These are phyloP conservation scores for Kingdonia uniflora DNA, from an alignment of 164 flowering plant species.

Conservation along the genomic window DNA sequence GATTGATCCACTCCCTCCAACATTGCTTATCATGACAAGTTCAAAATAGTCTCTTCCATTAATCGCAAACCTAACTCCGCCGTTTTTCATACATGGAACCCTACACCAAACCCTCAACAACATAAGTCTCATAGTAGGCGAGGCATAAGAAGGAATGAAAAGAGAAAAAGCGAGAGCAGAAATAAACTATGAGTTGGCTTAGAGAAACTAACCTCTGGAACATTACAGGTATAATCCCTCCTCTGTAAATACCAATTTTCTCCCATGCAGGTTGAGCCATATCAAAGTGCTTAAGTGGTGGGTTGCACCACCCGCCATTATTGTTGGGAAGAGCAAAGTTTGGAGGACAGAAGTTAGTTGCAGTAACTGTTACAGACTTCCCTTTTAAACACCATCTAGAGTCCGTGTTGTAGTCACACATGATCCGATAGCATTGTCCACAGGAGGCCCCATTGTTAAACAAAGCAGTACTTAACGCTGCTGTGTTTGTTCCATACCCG, in stretches of 20 bases:
- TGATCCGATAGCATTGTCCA: constrained; percentile 67
- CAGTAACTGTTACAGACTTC: constrained; percentile 59
- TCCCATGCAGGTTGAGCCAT: constrained; percentile 98
- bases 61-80: constrained; percentile 80
- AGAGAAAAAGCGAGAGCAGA: not conserved
- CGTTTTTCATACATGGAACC: constrained; percentile 76
- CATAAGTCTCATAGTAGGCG: not conserved
- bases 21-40: constrained; percentile 67
- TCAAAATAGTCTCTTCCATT: constrained; percentile 83
- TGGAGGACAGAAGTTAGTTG: constrained; percentile 92
- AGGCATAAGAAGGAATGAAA: not conserved
- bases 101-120: constrained; percentile 24
- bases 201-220: constrained; percentile 45
- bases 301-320: constrained; percentile 96
- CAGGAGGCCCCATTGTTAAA: constrained; percentile 79
- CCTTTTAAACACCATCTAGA: constrained; percentile 64
- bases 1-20: constrained; percentile 64
- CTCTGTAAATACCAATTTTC: constrained; percentile 67
- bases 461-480: constrained; percentile 75
- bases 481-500: constrained; percentile 60
- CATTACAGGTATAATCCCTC: constrained; percentile 75
- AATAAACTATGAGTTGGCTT: not conserved
- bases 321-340: constrained; percentile 62
- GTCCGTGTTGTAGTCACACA: constrained; percentile 47
- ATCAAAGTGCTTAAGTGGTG: constrained; percentile 80